Percentiles rank a stretch among this genome's conserved stretches.
These are phyloP conservation scores for Spongiforma sp. DNA, from an alignment of 1,284 basidiomycete genomes.

Conservation along the genomic window DNA sequence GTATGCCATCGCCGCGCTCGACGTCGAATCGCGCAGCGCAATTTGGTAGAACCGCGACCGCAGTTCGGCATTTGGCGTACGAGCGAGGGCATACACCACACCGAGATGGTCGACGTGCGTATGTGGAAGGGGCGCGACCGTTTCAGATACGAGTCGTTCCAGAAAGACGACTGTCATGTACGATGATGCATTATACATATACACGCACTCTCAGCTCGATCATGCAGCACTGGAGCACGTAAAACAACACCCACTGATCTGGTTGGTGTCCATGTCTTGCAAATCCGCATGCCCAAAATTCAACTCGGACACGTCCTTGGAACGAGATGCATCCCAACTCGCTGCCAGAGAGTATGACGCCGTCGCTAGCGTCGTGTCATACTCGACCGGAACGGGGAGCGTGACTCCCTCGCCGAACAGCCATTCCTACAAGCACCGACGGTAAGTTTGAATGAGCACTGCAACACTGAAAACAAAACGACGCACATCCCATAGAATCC, in stretches of 20 bases:
- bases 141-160: slow-evolving; percentile 60
- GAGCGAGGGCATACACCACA: slow-evolving; percentile 55
- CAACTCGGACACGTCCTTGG: slow-evolving; percentile 50
- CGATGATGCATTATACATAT: too few relatives aligned
- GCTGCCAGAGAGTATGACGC: slow-evolving; percentile 74
- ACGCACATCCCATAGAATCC: slow-evolving; percentile 81
- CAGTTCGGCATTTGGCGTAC: slow-evolving; percentile 72
- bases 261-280: slow-evolving; percentile 50
- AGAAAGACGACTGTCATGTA: slow-evolving; percentile 72
- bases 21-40: slow-evolving; percentile 55
- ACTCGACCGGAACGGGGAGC: slow-evolving; percentile 83
- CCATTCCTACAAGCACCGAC: too few relatives aligned
- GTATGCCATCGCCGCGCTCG: slow-evolving; percentile 48
- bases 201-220: too few relatives aligned
- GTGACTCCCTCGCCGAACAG: slow-evolving; percentile 82
- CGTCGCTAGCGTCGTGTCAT: slow-evolving; percentile 82
- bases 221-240: too few relatives aligned
- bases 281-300: slow-evolving; percentile 61
- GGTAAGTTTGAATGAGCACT: too few relatives aligned
- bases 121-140: slow-evolving; percentile 57
- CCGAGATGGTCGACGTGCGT: slow-evolving; percentile 62
- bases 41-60: slow-evolving; percentile 74
- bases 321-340: slow-evolving; percentile 75
- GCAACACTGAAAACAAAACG: too few relatives aligned
- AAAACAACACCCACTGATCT: not conserved